Evolutionary conservation across 202 grass and related monocot species (phyloP), one percentile per base, ranked within the genome.

Genomic region (Zoysia matrella): DNA sequence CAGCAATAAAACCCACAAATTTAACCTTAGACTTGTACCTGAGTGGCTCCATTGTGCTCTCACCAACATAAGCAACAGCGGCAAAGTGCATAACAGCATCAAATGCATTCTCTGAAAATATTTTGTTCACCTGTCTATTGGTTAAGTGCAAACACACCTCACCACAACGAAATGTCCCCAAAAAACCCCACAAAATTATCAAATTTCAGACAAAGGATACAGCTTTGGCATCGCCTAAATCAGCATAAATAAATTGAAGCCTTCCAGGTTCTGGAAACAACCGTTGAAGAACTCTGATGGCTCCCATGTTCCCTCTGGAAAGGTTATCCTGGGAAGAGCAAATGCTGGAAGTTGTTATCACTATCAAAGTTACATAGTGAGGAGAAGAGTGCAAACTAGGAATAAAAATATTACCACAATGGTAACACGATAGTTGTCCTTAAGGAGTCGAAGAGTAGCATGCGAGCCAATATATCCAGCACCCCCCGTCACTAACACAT

Each of bases 161-260:
- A 68, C 2, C 48, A 69, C 1, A 49, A 43, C 67, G 22, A 60
- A 40, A 65, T 45, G 6, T 36, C 30, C 30, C 30, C 30, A 40
- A 15, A 41, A 15, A 36, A 14, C n/a, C 30, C 30, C 30, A 36
- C 30, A 36, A 36, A 36, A 36, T 36, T 53, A 51, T 75, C 3
- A 36, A 44, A 72, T 11, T 72, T 87, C 12, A 47, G 54, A 80
- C 69, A 83, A 72, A 91, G 92, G 92, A 94, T 94, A 94, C 92
- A 75, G 79, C 82, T 88, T 83, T 89, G 14, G 89, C 58, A 74
- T 94, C 89, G 12, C 92, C 92, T 72, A 94, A 83, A 81, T 94
- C 92, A 94, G 92, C 89, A 89, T 91, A 89, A 53, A 94, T 91
- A 89, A 94, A 94, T 42, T 94, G 92, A 83, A 94, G 86, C 83